Percentiles rank a stretch among this genome's conserved stretches.
phyloP scores from a whole-genome alignment of 345 rosid species.

The Erysimum cheiranthoides region DNA sequence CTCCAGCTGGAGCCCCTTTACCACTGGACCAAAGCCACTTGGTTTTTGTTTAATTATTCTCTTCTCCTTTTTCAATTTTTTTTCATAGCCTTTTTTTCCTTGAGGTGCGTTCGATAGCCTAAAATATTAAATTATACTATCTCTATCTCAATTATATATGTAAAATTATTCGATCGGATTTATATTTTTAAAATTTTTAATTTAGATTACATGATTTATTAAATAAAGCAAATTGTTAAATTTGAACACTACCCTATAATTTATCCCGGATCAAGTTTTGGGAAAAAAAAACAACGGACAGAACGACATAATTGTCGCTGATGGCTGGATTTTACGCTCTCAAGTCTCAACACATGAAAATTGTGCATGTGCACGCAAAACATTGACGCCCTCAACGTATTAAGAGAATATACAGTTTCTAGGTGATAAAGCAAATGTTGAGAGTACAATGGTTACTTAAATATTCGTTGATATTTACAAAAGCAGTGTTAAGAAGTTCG shows the following conservation, averaged over 20 bases:
- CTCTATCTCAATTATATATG: neutral
- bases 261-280: neutral
- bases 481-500: constrained; percentile 28
- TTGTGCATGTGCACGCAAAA: constrained; percentile 44
- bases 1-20: too few relatives aligned
- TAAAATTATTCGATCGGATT: neutral
- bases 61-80: neutral
- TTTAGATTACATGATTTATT: too few relatives aligned
- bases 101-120: constrained; percentile 10
- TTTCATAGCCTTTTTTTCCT: neutral
- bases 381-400: constrained; percentile 26
- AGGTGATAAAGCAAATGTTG: constrained; percentile 27
- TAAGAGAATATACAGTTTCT: constrained; percentile 26
- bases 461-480: constrained; percentile 37
- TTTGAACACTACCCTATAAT: neutral
- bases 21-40: too few relatives aligned
- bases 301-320: constrained; percentile 11
- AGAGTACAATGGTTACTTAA: constrained; percentile 33
- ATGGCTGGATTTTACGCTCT: constrained; percentile 18
- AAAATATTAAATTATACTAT: neutral
- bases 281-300: neutral
- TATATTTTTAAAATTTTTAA: too few relatives aligned
- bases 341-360: constrained; percentile 29
- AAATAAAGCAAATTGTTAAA: neutral
- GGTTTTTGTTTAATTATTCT: constrained; percentile 10